phyloP scores from a whole-genome alignment of 306 rosid genomes.

The Malus domestica region DNA sequence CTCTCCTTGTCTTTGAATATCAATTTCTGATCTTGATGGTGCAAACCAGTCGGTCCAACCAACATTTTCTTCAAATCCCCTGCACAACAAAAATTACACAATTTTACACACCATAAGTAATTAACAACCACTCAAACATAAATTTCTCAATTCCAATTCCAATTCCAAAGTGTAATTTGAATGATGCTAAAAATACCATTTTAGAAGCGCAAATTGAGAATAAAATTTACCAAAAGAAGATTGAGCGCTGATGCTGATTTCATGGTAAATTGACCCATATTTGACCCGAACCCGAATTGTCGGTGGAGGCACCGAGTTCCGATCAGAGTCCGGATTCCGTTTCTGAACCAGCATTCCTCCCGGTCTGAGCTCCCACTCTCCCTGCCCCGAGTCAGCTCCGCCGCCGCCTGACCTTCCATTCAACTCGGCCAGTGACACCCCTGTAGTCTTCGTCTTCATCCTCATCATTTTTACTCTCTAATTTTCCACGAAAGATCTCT shows the following conservation, averaged over 20 bases:
- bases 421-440: conserved; percentile 23
- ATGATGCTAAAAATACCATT: background rate
- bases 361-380: conserved; percentile 89
- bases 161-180: background rate
- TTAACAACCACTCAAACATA: background rate
- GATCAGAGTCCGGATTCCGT: conserved; percentile 55
- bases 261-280: conserved; percentile 67
- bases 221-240: conserved; percentile 66
- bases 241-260: conserved; percentile 70
- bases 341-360: conserved; percentile 98
- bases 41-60: conserved; percentile 77
- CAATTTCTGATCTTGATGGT: conserved; percentile 88
- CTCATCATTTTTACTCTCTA: conserved; percentile 61
- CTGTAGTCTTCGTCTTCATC: conserved; percentile 53
- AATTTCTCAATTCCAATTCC: background rate
- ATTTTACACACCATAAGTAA: background rate
- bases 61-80: conserved; percentile 94
- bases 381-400: conserved; percentile 39
- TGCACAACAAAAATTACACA: conserved; percentile 9
- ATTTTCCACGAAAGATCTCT: background rate
- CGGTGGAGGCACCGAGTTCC: conserved; percentile 52
- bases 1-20: conserved; percentile 81
- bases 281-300: conserved; percentile 75
- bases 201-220: background rate
- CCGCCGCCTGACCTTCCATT: conserved; percentile 39